phyloP scores from a whole-genome alignment of 176 grass and related monocot genomes.

The Elaeis guineensis region DNA sequence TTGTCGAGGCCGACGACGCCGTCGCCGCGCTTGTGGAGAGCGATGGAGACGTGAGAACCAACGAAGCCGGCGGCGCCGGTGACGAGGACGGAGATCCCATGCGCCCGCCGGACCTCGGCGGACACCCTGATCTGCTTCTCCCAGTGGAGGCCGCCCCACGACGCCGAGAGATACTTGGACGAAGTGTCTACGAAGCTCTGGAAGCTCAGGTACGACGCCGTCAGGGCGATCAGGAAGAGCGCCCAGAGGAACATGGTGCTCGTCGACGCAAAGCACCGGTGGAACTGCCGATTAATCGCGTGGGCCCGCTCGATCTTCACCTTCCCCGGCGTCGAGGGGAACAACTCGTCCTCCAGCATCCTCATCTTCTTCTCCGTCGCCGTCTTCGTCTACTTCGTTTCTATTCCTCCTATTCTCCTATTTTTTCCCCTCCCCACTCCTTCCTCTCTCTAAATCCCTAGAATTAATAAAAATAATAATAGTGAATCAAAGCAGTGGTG shows the following conservation, averaged over 20 bases:
- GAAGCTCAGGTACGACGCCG: constrained; percentile 62
- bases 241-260: constrained; percentile 68
- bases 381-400: neutral
- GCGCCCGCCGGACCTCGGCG: constrained; percentile 8
- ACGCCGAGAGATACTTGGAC: constrained; percentile 4
- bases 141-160: constrained; percentile 16
- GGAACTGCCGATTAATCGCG: constrained; percentile 32
- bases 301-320: constrained; percentile 52
- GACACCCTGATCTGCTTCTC: constrained; percentile 32
- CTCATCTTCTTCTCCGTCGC: constrained; percentile 25
- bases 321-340: constrained; percentile 69
- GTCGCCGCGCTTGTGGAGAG: constrained; percentile 27
- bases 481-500: too few relatives aligned
- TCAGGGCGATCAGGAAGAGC: constrained; percentile 49
- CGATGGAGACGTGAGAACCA: constrained; percentile 27
- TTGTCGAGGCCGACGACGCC: constrained; percentile 39
- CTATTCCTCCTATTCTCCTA: neutral
- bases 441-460: too few relatives aligned
- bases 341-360: constrained; percentile 45
- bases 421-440: neutral
- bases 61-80: constrained; percentile 39
- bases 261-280: constrained; percentile 76
- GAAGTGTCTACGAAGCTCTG: constrained; percentile 46
- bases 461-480: too few relatives aligned
- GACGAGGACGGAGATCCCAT: constrained; percentile 27